These are phyloP conservation scores for Melampsora larici-populina DNA, from an alignment of 1,284 basidiomycete species.

Conservation along the genomic window DNA sequence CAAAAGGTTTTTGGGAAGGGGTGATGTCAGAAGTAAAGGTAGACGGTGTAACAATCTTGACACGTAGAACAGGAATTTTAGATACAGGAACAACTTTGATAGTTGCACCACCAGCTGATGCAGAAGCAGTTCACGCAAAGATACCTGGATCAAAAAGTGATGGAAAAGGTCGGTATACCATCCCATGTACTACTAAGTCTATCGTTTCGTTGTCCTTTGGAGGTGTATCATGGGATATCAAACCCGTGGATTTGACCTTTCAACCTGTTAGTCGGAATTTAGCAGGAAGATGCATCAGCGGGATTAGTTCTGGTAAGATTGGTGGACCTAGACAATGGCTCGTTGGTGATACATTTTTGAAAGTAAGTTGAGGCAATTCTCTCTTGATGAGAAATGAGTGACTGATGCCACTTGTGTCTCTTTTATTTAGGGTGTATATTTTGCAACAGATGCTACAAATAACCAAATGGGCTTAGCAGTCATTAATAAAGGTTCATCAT, in stretches of 20 bases:
- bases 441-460: constrained; percentile 66
- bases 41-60: constrained; percentile 45
- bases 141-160: constrained; percentile 51
- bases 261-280: constrained; percentile 65
- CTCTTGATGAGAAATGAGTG: not conserved
- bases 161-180: constrained; percentile 52
- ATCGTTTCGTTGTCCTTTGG: constrained; percentile 51
- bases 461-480: constrained; percentile 68
- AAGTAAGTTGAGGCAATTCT: constrained; percentile 49
- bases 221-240: constrained; percentile 49
- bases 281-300: constrained; percentile 68
- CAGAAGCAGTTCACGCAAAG: constrained; percentile 50
- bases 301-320: constrained; percentile 66
- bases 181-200: constrained; percentile 51
- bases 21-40: constrained; percentile 48
- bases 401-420: constrained; percentile 55
- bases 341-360: constrained; percentile 54
- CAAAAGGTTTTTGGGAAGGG: constrained; percentile 55
- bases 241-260: constrained; percentile 64
- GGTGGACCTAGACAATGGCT: constrained; percentile 70
- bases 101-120: constrained; percentile 50
- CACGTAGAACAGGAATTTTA: constrained; percentile 49
- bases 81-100: constrained; percentile 54
- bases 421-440: constrained; percentile 68
- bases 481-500: constrained; percentile 23